Conservation (phyloP, 1,139 yeast genomes). For the Magnusiomyces fungicola region DNA sequence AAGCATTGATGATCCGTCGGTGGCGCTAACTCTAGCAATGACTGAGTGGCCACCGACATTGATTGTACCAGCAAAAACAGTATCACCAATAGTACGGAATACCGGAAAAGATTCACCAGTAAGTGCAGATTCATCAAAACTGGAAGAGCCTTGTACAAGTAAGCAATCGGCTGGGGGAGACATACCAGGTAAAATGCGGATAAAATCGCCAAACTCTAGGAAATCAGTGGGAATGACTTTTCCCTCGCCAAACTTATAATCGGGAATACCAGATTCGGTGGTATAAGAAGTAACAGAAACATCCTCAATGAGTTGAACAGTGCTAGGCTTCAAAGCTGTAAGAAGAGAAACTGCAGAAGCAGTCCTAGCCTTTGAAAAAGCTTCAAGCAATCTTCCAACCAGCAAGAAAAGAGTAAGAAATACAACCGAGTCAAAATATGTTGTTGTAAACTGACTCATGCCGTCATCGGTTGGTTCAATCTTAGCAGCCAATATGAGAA, state of each 20-base stretch:
- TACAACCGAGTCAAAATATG: slow-evolving; percentile 73
- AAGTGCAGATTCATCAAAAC: slow-evolving; percentile 69
- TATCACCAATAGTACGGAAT: slow-evolving; percentile 52
- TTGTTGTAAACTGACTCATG: slow-evolving; percentile 45
- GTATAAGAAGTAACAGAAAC: slow-evolving; percentile 18
- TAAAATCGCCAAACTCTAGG: slow-evolving; percentile 57
- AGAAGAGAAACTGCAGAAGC: slow-evolving; percentile 57
- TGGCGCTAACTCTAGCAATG: slow-evolving; percentile 50
- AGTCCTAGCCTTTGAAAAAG: slow-evolving; percentile 57
- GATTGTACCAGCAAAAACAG: slow-evolving; percentile 65
- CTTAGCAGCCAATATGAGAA: slow-evolving; percentile 45
- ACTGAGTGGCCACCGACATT: slow-evolving; percentile 52
- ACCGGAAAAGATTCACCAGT: slow-evolving; percentile 76
- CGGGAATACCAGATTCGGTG: slow-evolving; percentile 7
- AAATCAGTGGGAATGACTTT: slow-evolving; percentile 40
- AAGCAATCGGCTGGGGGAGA: slow-evolving; percentile 69
- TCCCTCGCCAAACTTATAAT: slow-evolving; percentile 15
- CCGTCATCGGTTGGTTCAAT: slow-evolving; percentile 13
- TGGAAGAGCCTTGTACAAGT: slow-evolving; percentile 48
- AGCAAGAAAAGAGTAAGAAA: slow-evolving; percentile 63
- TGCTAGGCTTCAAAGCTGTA: slow-evolving; percentile 43
- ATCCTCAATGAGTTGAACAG: slow-evolving; percentile 43
- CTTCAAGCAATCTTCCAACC: slow-evolving; percentile 62
- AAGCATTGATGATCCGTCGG: slow-evolving; percentile 58
- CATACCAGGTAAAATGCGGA: slow-evolving; percentile 56